These are phyloP conservation scores for Rhodosporidiobolus sp. DNA, from an alignment of 768 basidiomycete genomes.

Conservation along the genomic window DNA sequence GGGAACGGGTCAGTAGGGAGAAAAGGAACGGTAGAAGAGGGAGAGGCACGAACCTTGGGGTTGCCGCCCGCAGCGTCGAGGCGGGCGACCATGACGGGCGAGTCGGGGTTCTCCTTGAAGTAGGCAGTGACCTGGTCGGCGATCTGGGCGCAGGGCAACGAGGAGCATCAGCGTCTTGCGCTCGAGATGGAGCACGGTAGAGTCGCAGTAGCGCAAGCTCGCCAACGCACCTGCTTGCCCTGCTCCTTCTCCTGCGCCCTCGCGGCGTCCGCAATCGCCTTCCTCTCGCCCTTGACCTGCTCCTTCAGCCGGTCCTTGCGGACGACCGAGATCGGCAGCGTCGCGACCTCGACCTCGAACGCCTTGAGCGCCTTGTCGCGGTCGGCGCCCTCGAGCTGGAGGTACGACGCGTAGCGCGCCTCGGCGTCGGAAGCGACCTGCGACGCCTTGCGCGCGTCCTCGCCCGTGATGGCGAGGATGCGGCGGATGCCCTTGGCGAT, in stretches of 20 bases:
- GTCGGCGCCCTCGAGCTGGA: constrained; percentile 64
- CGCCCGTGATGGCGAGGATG: constrained; percentile 88
- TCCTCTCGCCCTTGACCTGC: constrained; percentile 65
- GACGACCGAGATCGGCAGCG: constrained; percentile 82
- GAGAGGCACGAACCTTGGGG: constrained; percentile 62
- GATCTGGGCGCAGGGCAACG: constrained; percentile 60
- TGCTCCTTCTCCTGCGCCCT: constrained; percentile 75
- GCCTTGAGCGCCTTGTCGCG: constrained; percentile 86
- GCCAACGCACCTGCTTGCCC: constrained; percentile 65
- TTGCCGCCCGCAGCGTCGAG: constrained; percentile 73
- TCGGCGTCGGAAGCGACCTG: constrained; percentile 65
- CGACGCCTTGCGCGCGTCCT: constrained; percentile 80
- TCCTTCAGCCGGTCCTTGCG: constrained; percentile 77
- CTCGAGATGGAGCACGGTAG: not conserved
- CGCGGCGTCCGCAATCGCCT: constrained; percentile 75
- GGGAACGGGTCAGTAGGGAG: constrained; percentile 45
- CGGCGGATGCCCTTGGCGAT: constrained; percentile 98
- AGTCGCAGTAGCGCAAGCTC: not conserved
- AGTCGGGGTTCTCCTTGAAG: constrained; percentile 73
- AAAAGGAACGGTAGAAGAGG: not conserved
- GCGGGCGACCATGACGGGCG: constrained; percentile 65
- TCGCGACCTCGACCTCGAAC: constrained; percentile 73
- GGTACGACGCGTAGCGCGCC: constrained; percentile 62
- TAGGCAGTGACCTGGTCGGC: constrained; percentile 65
- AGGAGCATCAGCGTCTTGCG: not conserved